phyloP scores from a whole-genome alignment of 345 rosid species.

The Salix dunnii region DNA sequence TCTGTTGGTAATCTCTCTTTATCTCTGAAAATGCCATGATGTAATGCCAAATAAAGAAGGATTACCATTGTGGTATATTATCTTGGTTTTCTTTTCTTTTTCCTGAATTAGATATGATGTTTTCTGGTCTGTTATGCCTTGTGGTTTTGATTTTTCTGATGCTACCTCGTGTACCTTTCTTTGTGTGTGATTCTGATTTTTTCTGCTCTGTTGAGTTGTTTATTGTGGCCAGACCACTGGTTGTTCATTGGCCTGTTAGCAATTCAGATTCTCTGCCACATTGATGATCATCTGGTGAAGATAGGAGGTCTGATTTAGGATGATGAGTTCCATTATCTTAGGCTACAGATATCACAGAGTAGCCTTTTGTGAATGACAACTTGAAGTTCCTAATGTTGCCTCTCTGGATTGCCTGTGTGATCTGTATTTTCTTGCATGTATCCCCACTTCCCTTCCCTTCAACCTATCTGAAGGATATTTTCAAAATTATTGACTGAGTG shows the following conservation, averaged over 20 bases:
- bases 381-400: too few relatives aligned
- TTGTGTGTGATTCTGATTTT: not conserved
- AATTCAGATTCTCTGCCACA: not conserved
- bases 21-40: not conserved
- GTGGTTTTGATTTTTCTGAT: not conserved
- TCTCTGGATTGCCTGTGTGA: too few relatives aligned
- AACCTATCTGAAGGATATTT: not conserved
- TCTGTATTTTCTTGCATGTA: too few relatives aligned
- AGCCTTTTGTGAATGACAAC: too few relatives aligned
- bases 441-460: too few relatives aligned
- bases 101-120: not conserved
- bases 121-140: not conserved
- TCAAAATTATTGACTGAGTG: not conserved
- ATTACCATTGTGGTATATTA: too few relatives aligned
- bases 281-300: not conserved
- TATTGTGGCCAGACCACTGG: not conserved
- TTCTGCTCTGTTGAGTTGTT: not conserved
- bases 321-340: not conserved
- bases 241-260: not conserved
- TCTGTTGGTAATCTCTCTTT: conserved; percentile 45
- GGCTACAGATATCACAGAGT: too few relatives aligned
- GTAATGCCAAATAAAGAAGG: too few relatives aligned
- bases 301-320: not conserved
- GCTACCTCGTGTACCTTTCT: not conserved
- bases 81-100: not conserved